Evolutionary conservation across 2,329 filamentous ascomycete species (phyloP).

Genomic region (Ploettnerulaceae sp.): DNA sequence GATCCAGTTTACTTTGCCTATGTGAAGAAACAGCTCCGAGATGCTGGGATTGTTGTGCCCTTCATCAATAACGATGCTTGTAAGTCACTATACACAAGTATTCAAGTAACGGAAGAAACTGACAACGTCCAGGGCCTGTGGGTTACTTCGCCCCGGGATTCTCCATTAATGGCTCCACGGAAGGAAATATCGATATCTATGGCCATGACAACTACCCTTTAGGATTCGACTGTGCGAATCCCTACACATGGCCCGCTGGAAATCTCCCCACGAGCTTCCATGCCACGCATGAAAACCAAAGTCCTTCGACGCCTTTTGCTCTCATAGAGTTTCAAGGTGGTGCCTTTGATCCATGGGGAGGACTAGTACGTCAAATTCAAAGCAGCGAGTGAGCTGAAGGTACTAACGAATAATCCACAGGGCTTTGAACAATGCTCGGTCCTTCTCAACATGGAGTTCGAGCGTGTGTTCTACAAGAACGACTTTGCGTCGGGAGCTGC

Average conservation of each 20-base stretch:
- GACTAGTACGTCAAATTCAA: conserved; percentile 35
- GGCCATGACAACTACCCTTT: conserved; percentile 42
- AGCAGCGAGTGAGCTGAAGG: neutral
- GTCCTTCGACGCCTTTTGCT: conserved; percentile 60
- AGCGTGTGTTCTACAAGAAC: conserved; percentile 77
- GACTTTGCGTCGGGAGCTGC: conserved; percentile 60
- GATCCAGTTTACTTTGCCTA: conserved; percentile 66
- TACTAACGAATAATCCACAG: conserved; percentile 12
- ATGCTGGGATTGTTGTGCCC: conserved; percentile 68
- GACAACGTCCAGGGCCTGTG: conserved; percentile 16
- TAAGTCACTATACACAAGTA: conserved; percentile 13
- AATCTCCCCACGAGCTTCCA: conserved; percentile 53
- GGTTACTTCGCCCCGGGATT: conserved; percentile 31
- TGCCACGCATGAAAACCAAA: conserved; percentile 51
- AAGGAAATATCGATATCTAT: conserved; percentile 33
- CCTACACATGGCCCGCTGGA: conserved; percentile 52
- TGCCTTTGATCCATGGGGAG: conserved; percentile 71
- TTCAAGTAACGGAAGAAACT: neutral
- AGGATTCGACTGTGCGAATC: conserved; percentile 43
- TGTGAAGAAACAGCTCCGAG: conserved; percentile 61
- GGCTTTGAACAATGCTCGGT: conserved; percentile 63
- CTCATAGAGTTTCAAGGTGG: conserved; percentile 63
- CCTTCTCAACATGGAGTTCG: conserved; percentile 68
- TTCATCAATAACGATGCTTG: conserved; percentile 69
- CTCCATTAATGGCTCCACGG: conserved; percentile 27